Evolutionary conservation across 169 alveolate species (phyloP).

Genomic region (Sarcocystis neurona): DNA sequence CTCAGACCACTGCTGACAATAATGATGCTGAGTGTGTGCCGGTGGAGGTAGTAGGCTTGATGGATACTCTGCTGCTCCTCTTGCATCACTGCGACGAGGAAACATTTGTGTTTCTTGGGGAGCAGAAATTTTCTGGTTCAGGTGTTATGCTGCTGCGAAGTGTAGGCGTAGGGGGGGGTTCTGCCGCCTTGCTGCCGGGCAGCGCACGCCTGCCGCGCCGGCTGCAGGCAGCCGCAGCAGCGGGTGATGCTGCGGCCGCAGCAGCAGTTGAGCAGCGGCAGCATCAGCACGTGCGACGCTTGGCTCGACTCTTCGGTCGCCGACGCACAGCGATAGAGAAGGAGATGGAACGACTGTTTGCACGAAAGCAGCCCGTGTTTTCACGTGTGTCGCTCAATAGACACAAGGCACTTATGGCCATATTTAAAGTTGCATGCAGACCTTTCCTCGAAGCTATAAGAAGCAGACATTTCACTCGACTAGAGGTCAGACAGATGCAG

Average conservation of each 20-base stretch:
- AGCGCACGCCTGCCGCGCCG: background rate
- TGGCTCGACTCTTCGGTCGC: slow-evolving; percentile 51
- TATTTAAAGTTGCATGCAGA: slow-evolving; percentile 64
- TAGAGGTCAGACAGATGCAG: slow-evolving; percentile 66
- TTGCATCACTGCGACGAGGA: slow-evolving; percentile 35
- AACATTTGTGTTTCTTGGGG: slow-evolving; percentile 15
- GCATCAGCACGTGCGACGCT: slow-evolving; percentile 41
- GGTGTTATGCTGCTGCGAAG: too few species aligned
- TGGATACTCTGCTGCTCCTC: slow-evolving; percentile 38
- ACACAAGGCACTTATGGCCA: slow-evolving; percentile 58
- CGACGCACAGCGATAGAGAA: slow-evolving; percentile 51
- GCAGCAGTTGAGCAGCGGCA: slow-evolving; percentile 40
- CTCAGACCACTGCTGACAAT: background rate
- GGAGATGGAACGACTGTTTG: slow-evolving; percentile 63
- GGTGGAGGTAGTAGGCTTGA: background rate
- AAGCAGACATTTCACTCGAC: slow-evolving; percentile 40
- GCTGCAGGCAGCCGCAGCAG: background rate
- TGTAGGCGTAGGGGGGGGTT: background rate
- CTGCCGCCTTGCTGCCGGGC: too few species aligned
- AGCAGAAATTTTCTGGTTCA: too few species aligned
- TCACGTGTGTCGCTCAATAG: slow-evolving; percentile 60
- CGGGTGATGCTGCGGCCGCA: slow-evolving; percentile 24
- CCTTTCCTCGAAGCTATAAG: slow-evolving; percentile 61
- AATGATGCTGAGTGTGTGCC: background rate
- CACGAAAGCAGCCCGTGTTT: slow-evolving; percentile 51